These are phyloP conservation scores for Fragaria nilgerrensis DNA, from an alignment of 306 rosid genomes.

Conservation along the genomic window DNA sequence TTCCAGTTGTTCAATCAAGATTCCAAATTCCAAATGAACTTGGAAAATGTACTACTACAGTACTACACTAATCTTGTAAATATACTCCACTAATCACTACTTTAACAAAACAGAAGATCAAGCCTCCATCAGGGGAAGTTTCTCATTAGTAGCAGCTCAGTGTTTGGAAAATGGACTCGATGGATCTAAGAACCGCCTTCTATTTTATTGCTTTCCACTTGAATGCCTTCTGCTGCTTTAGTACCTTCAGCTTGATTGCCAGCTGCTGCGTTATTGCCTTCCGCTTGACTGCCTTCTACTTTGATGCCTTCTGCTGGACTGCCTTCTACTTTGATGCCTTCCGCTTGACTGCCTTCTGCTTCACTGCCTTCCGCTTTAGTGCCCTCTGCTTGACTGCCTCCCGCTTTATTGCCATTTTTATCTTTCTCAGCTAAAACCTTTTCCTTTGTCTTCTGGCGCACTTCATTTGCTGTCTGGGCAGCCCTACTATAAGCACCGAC, in stretches of 20 bases:
- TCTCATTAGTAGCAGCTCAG: not conserved
- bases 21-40: not conserved
- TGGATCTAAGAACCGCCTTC: not conserved
- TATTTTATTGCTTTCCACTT: not conserved
- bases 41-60: constrained; percentile 4
- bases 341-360: not conserved
- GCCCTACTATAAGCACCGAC: constrained; percentile 48
- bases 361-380: not conserved
- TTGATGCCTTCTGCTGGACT: not conserved
- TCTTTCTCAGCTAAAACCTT: constrained; percentile 42
- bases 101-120: not conserved
- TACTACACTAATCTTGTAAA: not conserved
- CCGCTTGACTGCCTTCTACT: not conserved
- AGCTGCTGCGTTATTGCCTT: not conserved
- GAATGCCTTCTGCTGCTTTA: not conserved
- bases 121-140: not conserved
- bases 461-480: constrained; percentile 53
- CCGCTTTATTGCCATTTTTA: constrained; percentile 15
- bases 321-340: not conserved
- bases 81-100: not conserved
- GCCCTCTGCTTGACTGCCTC: not conserved
- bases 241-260: not conserved
- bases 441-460: constrained; percentile 53
- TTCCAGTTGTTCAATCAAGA: not conserved
- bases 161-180: not conserved